These are phyloP conservation scores for Gossypium anomalum DNA, from an alignment of 345 rosid species.

Conservation along the genomic window DNA sequence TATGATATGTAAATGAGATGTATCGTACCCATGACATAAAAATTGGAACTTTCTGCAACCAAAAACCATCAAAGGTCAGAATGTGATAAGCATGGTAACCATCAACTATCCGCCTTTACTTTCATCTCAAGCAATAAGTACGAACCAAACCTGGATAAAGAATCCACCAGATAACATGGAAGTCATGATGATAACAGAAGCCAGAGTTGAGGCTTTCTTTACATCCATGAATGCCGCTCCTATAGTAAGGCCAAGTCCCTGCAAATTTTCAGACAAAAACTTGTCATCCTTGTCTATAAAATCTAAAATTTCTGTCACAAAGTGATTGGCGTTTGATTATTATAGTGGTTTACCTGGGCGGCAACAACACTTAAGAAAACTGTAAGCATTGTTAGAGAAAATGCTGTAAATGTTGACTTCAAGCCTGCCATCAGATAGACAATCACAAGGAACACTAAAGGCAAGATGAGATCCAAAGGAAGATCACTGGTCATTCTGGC, in stretches of 20 bases:
- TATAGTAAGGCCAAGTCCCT: conserved; percentile 34
- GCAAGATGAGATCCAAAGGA: conserved; percentile 31
- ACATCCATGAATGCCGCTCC: conserved; percentile 37
- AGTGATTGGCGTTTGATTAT: not conserved
- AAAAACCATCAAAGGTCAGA: not conserved
- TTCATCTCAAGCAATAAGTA: not conserved
- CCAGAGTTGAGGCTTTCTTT: conserved; percentile 31
- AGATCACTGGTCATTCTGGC: conserved; percentile 30
- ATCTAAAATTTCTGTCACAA: not conserved
- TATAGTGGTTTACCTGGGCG: conserved; percentile 18
- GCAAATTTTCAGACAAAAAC: conserved; percentile 1
- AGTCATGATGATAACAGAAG: conserved; percentile 30
- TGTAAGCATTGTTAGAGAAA: conserved; percentile 26
- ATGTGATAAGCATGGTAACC: not conserved
- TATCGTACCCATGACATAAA: conserved; percentile 34
- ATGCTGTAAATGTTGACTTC: conserved; percentile 20
- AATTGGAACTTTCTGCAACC: conserved; percentile 28
- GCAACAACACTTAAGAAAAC: conserved; percentile 27
- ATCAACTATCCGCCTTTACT: not conserved
- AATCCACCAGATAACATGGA: conserved; percentile 38
- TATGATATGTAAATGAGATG: conserved; percentile 30
- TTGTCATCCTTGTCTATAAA: not conserved
- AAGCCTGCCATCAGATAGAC: conserved; percentile 31
- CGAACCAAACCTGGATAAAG: conserved; percentile 26
- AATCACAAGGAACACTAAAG: conserved; percentile 21